Base-by-base conservation (phyloP, 805 yeast genomes). In the Ogataea salicorniae region DNA sequence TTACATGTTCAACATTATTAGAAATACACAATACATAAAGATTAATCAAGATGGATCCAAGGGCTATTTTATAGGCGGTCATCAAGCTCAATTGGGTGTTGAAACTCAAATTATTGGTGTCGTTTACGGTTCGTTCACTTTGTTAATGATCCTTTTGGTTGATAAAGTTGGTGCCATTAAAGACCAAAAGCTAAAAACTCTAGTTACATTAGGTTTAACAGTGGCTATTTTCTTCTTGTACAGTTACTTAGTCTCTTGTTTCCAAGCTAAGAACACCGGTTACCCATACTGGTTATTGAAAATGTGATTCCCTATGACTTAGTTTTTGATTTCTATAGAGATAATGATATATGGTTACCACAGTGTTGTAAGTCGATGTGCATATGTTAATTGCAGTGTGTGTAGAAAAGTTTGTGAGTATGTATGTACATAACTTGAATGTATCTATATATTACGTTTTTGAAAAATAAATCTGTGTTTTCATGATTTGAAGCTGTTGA, bases 1-100 rank as follows among this genome's bases (percentile, higher is more conserved):
- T 16, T 86, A 90, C 69, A 94, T 94, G 99, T 94, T 81, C 76
- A 91, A 89, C 65, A 77, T 79, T 55, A 94, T 94, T 53, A 80
- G 97, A 66, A 77, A 77, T 36, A 75, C 83, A 6, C 90, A 75
- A 31, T 87, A 83, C 61, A 72, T 83, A 38, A 75, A 75, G 54
- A 73, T 70, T 34, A 66, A 62, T 22, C 59, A 54, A 8, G 63
- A 73, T 41, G 78, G 77, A 9, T 46, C 50, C 1, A 62, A 60
- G 4, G 62, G 62, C 8, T 76, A 74, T 53, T 66, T 76, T 50
- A 52, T 63, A 3, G 71, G 73, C 5, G 89, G 89, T 34, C 90
- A 86, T 58, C 87, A 84, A 60, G 71, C 70, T 43, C 99, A 94
- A 67, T 76, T 78, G 43, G 97, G 89, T 7, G 80, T 85, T 40